Percentiles rank a stretch among this genome's conserved stretches.
Evolutionary conservation across 1,284 basidiomycete genomes (phyloP).

Genomic region (Pterulicium gracile): DNA sequence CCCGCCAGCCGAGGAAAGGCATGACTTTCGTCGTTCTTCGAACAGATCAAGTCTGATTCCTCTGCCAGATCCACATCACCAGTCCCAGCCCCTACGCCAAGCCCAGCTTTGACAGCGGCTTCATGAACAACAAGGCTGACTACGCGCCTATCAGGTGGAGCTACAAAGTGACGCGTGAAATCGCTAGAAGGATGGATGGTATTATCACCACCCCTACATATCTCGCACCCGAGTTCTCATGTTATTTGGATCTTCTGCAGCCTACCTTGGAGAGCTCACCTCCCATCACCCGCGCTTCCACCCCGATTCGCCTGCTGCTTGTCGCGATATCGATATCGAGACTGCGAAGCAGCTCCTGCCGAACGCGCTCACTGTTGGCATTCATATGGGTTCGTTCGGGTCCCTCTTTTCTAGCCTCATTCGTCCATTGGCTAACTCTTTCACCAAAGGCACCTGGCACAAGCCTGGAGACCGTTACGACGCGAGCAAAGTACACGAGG

Average conservation of each 20-base stretch:
- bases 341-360: constrained; percentile 57
- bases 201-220: too few species aligned
- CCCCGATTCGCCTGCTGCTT: constrained; percentile 49
- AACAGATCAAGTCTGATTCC: constrained; percentile 7
- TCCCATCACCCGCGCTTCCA: constrained; percentile 69
- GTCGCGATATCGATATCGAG: constrained; percentile 52
- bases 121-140: constrained; percentile 70
- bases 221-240: background rate
- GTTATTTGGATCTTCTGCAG: constrained; percentile 17
- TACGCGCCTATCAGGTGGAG: constrained; percentile 68
- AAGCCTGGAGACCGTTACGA: constrained; percentile 43
- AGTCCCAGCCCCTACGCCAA: constrained; percentile 51
- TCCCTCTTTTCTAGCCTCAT: background rate
- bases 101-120: constrained; percentile 59
- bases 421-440: background rate
- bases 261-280: constrained; percentile 58
- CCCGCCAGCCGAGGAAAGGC: constrained; percentile 57
- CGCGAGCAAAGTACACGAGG: constrained; percentile 47
- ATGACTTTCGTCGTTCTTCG: constrained; percentile 6
- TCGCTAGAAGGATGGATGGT: constrained; percentile 66
- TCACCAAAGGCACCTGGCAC: constrained; percentile 42
- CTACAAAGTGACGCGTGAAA: constrained; percentile 64
- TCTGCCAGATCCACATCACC: constrained; percentile 44
- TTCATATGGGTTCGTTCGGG: constrained; percentile 47
- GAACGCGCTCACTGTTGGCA: constrained; percentile 52